These are phyloP conservation scores for Aureobasidium sp. DNA, from an alignment of 2,329 filamentous ascomycete species.

Conservation along the genomic window DNA sequence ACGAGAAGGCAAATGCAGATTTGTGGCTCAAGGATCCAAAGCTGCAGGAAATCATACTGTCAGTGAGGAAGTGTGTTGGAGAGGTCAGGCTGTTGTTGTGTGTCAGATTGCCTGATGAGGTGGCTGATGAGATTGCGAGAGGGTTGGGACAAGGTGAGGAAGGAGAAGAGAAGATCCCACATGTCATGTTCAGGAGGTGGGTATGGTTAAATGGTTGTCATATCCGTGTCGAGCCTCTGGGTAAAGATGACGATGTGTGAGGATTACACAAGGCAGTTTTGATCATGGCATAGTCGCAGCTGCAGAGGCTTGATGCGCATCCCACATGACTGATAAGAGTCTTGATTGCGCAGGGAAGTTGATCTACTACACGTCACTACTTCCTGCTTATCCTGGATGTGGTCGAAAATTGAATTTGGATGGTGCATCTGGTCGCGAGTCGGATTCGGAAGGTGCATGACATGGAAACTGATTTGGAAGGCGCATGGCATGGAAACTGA, in stretches of 20 bases:
- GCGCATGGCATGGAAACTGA: neutral
- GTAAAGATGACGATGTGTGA: constrained; percentile 10
- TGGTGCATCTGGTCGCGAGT: no score
- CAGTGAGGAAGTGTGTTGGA: constrained; percentile 16
- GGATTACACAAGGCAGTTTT: neutral
- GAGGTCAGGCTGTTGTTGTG: constrained; percentile 8
- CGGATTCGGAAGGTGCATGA: neutral
- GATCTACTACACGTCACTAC: neutral
- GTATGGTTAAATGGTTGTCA: constrained; percentile 14
- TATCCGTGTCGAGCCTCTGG: constrained; percentile 13
- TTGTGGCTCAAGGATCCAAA: constrained; percentile 17
- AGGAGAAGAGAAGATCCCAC: neutral
- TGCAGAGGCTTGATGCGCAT: neutral
- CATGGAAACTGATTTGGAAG: neutral
- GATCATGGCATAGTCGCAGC: neutral
- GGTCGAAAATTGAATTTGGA: neutral
- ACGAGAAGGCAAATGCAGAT: constrained; percentile 16
- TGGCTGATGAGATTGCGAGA: neutral
- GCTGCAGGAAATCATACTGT: constrained; percentile 17
- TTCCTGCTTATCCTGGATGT: neutral
- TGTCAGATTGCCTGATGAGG: neutral
- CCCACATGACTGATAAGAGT: neutral
- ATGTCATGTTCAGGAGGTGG: constrained; percentile 11
- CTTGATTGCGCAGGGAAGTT: neutral
- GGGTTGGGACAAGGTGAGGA: neutral